A percentile compares a stretch with the other conserved stretches of the same genome.
Conservation (phyloP, 2,329 filamentous ascomycete species). For the Aotearoamyces nothofagi region DNA sequence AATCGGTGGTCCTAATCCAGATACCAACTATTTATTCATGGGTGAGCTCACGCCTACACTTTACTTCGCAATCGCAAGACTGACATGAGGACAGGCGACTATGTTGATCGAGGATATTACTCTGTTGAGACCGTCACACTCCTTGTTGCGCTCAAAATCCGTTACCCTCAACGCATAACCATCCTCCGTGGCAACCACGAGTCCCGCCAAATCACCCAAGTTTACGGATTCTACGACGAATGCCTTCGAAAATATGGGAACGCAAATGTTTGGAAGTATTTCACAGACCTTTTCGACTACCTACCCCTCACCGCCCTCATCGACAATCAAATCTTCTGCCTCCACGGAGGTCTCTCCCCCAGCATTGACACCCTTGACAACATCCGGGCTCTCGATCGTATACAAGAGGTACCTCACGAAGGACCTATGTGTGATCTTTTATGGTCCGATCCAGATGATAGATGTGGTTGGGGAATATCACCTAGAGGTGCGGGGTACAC, state of each 20-base stretch:
- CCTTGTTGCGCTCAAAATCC: constrained; percentile 91
- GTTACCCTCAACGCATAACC: constrained; percentile 94
- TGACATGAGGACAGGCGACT: constrained; percentile 53
- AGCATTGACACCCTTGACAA: constrained; percentile 93
- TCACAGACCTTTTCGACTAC: constrained; percentile 97
- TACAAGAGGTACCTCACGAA: constrained; percentile 96
- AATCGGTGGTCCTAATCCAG: constrained; percentile 93
- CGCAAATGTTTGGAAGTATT: constrained; percentile 98
- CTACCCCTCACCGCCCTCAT: constrained; percentile 93
- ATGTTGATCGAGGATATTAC: constrained; percentile 97
- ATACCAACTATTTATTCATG: constrained; percentile 99
- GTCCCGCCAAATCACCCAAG: constrained; percentile 95
- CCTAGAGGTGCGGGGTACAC: constrained; percentile 90
- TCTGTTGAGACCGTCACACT: constrained; percentile 96
- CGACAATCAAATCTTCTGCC: constrained; percentile 98
- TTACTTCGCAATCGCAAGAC: constrained; percentile 4
- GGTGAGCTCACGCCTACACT: constrained; percentile 44
- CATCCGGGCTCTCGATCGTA: constrained; percentile 86
- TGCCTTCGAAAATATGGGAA: constrained; percentile 98
- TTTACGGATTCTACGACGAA: constrained; percentile 99
- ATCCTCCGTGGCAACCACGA: constrained; percentile 98
- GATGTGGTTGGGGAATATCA: constrained; percentile 91
- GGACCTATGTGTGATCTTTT: constrained; percentile 96
- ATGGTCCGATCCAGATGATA: constrained; percentile 96
- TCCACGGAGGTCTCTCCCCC: constrained; percentile 93